Conservation (phyloP, 2,329 filamentous ascomycete species). For the Seiridium cupressi region DNA sequence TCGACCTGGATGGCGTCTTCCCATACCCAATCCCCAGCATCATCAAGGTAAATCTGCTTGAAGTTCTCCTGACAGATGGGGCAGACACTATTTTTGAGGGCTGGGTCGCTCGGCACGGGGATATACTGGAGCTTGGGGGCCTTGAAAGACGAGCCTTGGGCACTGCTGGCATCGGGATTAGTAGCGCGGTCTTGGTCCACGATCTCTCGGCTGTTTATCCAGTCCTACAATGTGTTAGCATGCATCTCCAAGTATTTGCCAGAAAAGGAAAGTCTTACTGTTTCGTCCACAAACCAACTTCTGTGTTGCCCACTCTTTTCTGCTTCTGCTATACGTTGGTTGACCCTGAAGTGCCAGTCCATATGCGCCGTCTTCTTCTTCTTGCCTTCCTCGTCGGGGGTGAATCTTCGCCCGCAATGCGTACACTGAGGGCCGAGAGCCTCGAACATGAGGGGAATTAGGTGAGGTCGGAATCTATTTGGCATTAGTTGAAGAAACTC, state of each 20-base stretch:
- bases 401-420: conserved; percentile 87
- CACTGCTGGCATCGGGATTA: conserved; percentile 33
- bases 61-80: conserved; percentile 96
- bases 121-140: conserved; percentile 68
- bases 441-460: conserved; percentile 75
- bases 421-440: conserved; percentile 83
- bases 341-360: conserved; percentile 97
- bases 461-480: conserved; percentile 68
- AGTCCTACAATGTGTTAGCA: conserved; percentile 60
- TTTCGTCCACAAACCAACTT: conserved; percentile 91
- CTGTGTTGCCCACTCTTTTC: conserved; percentile 85
- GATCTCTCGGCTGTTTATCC: conserved; percentile 81
- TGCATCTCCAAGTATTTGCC: background rate
- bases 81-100: conserved; percentile 74
- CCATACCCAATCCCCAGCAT: conserved; percentile 96
- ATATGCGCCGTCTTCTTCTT: conserved; percentile 88
- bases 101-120: conserved; percentile 75
- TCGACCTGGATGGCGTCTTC: conserved; percentile 81
- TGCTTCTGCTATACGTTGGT: conserved; percentile 82
- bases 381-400: conserved; percentile 71
- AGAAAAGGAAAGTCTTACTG: conserved; percentile 49
- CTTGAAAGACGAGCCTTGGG: conserved; percentile 39
- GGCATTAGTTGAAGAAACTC: conserved; percentile 14
- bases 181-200: conserved; percentile 62
- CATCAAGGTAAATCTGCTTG: conserved; percentile 86